A percentile compares a stretch with the other conserved stretches of the same genome.
Conservation (phyloP, 1,284 basidiomycete species). For the Ustilago nuda region DNA sequence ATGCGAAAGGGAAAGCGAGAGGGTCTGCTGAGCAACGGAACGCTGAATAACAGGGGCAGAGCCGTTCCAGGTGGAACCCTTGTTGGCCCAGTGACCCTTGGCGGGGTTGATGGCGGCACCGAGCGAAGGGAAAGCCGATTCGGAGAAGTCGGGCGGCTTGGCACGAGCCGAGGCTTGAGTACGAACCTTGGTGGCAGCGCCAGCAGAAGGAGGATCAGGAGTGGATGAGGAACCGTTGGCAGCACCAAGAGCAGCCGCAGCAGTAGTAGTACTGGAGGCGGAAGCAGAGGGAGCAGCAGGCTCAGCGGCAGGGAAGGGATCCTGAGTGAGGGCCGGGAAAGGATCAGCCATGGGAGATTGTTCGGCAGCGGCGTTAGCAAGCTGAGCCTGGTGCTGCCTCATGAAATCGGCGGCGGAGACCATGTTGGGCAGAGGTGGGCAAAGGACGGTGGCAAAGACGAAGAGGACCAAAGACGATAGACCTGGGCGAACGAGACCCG, state of each 20-base stretch:
- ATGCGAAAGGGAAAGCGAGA: slow-evolving; percentile 57
- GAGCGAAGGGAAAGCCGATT: slow-evolving; percentile 69
- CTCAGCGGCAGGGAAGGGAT: slow-evolving; percentile 57
- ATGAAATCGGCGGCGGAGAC: slow-evolving; percentile 64
- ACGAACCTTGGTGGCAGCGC: slow-evolving; percentile 30
- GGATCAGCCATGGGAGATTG: slow-evolving; percentile 56
- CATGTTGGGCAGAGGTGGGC: slow-evolving; percentile 38
- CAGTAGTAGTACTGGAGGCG: slow-evolving; percentile 13
- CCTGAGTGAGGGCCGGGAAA: slow-evolving; percentile 63
- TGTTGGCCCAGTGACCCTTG: slow-evolving; percentile 64
- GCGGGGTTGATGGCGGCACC: slow-evolving; percentile 59
- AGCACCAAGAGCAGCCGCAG: slow-evolving; percentile 15
- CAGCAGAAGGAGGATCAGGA: background rate
- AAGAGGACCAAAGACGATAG: slow-evolving; percentile 47
- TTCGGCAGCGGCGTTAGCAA: slow-evolving; percentile 47
- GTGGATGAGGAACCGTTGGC: slow-evolving; percentile 15
- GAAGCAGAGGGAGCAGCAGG: slow-evolving; percentile 22
- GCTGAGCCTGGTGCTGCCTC: slow-evolving; percentile 53
- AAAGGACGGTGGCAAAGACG: slow-evolving; percentile 42
- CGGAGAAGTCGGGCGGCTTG: slow-evolving; percentile 56
- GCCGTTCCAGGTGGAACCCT: slow-evolving; percentile 58
- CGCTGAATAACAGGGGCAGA: slow-evolving; percentile 66
- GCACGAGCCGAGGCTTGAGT: slow-evolving; percentile 35
- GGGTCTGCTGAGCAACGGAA: slow-evolving; percentile 55
- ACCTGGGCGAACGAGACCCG: slow-evolving; percentile 35